Evolutionary conservation across 768 basidiomycete genomes (phyloP), one percentile per base, ranked within the genome.

Genomic region (Mycena crocata): DNA sequence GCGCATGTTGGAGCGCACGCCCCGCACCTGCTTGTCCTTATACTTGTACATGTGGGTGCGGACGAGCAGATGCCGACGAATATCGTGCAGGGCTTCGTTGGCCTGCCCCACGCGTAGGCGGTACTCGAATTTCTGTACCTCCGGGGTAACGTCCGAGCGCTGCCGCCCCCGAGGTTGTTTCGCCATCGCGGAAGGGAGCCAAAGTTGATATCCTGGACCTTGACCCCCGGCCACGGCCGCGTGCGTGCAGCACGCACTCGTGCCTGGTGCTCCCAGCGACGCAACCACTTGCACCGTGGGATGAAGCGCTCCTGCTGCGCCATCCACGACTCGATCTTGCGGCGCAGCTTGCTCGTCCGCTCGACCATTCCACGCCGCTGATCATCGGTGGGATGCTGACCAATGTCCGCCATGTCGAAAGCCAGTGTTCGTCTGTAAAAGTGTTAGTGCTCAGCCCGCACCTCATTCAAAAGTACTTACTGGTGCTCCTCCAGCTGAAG

Each of bases 101-200:
- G 76, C 76, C 48, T 76, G 76, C 0, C 67, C 73, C 1, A 65
- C 14, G 9, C 70, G 71, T 5, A 76, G 59, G 13, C 66, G 42
- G 63, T 66, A 74, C 49, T 79, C 73, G 3, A 73, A 73, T 5
- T 49, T 21, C 10, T 24, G 40, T 2, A 74, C 64, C 14, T 28
- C 51, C 9, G 26, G 24, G 17, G 67, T 48, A n/a, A 69, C 67
- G 1, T n/a, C 7, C 5, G 51, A 34, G n/a, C n/a, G n/a, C n/a
- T n/a, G n/a, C n/a, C n/a, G n/a, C n/a, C n/a, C n/a, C 24, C 57
- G 28, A 5, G 45, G 45, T n/a, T 4, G 42, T 5, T 12, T 64
- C n/a, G 34, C 75, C 64, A n/a, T 67, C 66, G 6, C 44, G 6
- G 75, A 77, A 9, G 75, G 76, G 14, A 77, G 62, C 69, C 68